phyloP scores from a whole-genome alignment of 768 basidiomycete genomes.

The Neoboletus brunneissimus region DNA sequence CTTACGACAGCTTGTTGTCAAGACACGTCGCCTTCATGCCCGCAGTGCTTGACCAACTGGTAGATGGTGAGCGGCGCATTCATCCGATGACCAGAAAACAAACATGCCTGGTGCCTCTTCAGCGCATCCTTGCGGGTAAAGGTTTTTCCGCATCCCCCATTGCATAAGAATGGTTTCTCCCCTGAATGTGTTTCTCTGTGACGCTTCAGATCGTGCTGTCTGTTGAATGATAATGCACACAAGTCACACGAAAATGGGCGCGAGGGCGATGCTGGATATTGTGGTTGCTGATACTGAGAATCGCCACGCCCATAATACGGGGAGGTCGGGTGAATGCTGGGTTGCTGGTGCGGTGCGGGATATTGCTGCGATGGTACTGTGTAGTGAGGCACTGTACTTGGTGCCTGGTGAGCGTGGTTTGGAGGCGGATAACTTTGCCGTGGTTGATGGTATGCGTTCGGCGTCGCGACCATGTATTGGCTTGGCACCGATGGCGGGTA shows the following conservation, averaged over 20 bases:
- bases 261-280: constrained; percentile 56
- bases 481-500: constrained; percentile 15
- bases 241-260: constrained; percentile 68
- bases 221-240: constrained; percentile 80
- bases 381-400: constrained; percentile 34
- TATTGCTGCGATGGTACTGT: constrained; percentile 30
- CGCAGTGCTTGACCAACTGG: constrained; percentile 77
- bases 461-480: constrained; percentile 21
- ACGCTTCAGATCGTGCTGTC: constrained; percentile 81
- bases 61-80: constrained; percentile 15
- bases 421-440: constrained; percentile 28
- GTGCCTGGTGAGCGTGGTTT: constrained; percentile 32
- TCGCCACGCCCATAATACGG: constrained; percentile 37
- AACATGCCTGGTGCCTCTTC: constrained; percentile 76
- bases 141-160: constrained; percentile 82
- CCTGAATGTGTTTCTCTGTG: constrained; percentile 84
- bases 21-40: constrained; percentile 55
- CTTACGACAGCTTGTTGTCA: constrained; percentile 23
- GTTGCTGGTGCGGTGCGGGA: constrained; percentile 25
- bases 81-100: neutral
- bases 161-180: constrained; percentile 81
- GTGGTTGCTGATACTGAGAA: constrained; percentile 30
- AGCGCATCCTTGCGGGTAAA: constrained; percentile 85
- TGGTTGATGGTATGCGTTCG: constrained; percentile 21
- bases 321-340: constrained; percentile 21